Evolutionary conservation across 495 filamentous ascomycete species (phyloP).

Genomic region (Aspergillus diversus): DNA sequence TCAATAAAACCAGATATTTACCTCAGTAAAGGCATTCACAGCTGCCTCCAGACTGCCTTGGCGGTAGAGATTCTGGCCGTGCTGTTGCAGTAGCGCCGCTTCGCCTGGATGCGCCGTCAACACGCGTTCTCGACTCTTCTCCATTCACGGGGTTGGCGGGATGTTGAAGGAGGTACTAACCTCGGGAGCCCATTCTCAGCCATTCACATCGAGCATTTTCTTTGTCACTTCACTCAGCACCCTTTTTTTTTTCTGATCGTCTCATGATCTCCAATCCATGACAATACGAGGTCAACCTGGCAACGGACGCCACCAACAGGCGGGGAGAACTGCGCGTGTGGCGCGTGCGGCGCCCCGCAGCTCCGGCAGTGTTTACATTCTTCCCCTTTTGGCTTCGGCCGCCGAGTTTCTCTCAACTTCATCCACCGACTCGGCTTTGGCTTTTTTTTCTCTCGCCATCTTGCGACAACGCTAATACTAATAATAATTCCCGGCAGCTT

Average conservation of each 20-base stretch:
- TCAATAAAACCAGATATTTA: constrained; percentile 21
- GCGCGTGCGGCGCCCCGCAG: constrained; percentile 21
- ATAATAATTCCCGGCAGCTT: constrained; percentile 21
- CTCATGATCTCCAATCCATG: neutral
- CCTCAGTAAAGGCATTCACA: constrained; percentile 47
- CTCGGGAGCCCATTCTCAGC: constrained; percentile 25
- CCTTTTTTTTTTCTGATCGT: neutral
- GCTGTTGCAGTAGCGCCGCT: constrained; percentile 29
- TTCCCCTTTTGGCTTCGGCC: constrained; percentile 41
- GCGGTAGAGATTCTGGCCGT: constrained; percentile 47
- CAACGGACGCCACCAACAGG: constrained; percentile 21
- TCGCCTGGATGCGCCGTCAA: constrained; percentile 18
- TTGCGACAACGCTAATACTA: neutral
- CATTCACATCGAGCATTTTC: constrained; percentile 5
- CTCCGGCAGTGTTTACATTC: constrained; percentile 48
- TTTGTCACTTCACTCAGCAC: neutral
- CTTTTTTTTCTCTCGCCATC: neutral
- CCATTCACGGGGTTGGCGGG: neutral
- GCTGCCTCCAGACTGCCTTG: constrained; percentile 45
- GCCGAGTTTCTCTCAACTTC: constrained; percentile 2
- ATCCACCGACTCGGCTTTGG: constrained; percentile 7
- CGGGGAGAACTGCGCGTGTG: constrained; percentile 13
- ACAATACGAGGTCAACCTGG: constrained; percentile 17
- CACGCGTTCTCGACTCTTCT: neutral
- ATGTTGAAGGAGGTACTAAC: constrained; percentile 5